A percentile compares a stretch with the other conserved stretches of the same genome.
These are phyloP conservation scores for Aspergillus novoparasiticus DNA, from an alignment of 2,329 filamentous ascomycete genomes.

Conservation along the genomic window DNA sequence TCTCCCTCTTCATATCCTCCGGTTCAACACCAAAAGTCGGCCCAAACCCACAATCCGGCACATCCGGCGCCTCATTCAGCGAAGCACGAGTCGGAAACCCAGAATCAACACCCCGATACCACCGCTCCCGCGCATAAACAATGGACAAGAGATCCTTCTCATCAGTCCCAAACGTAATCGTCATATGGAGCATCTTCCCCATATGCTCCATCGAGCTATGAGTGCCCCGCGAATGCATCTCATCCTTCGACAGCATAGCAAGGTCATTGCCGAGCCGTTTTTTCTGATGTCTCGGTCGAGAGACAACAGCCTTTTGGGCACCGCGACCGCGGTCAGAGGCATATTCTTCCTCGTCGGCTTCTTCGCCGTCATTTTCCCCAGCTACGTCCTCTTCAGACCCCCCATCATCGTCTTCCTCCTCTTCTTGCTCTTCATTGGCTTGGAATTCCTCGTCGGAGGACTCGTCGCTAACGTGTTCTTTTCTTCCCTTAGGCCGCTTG, in stretches of 20 bases:
- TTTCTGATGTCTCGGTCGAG: slow-evolving; percentile 12
- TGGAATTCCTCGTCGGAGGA: slow-evolving; percentile 41
- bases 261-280: slow-evolving; percentile 24
- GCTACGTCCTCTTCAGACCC: slow-evolving; percentile 16
- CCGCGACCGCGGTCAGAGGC: slow-evolving; percentile 6
- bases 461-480: slow-evolving; percentile 20
- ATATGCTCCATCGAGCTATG: slow-evolving; percentile 38
- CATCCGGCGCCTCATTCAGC: slow-evolving; percentile 30
- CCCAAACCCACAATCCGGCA: slow-evolving; percentile 42
- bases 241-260: slow-evolving; percentile 21
- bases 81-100: slow-evolving; percentile 53
- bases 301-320: slow-evolving; percentile 12
- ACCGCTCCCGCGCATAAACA: slow-evolving; percentile 53
- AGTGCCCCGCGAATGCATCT: slow-evolving; percentile 42
- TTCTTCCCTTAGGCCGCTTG: slow-evolving; percentile 8
- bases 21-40: slow-evolving; percentile 47
- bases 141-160: slow-evolving; percentile 53
- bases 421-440: slow-evolving; percentile 24
- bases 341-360: slow-evolving; percentile 5
- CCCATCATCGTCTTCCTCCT: slow-evolving; percentile 20
- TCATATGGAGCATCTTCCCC: slow-evolving; percentile 49
- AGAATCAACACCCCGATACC: slow-evolving; percentile 49
- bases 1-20: slow-evolving; percentile 47
- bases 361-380: slow-evolving; percentile 17
- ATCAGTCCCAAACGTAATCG: slow-evolving; percentile 54